Base-by-base conservation (phyloP, 768 basidiomycete species). In the Pleurotus platypus region DNA sequence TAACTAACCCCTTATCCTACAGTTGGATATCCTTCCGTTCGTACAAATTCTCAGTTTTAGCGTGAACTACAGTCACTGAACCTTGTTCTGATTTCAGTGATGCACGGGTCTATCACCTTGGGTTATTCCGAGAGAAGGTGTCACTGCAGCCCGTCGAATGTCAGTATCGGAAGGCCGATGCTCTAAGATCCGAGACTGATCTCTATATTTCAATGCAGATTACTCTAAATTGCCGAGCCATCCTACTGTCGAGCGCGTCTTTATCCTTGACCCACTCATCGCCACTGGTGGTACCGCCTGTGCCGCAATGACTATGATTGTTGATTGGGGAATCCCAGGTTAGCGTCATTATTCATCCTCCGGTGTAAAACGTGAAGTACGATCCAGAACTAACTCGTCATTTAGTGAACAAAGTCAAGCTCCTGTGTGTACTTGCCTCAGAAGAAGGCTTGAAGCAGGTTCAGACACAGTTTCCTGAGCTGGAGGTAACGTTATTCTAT, bases 271-370 rank as follows among this genome's bases (percentile, higher is more conserved):
- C 63, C 96, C 96, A 15, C 73, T 98, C 30, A 87, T 98, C 64
- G 96, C 96, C 0, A 98, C 96, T 2, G 96, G 94, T 51, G 91
- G 93, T 9, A 98, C 96, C 3, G 93, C 91, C 2, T 80, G 82
- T 60, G 94, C 96, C 15, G 95, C 95, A 7, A 69, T 98, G 56
- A 66, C 80, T 50, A 98, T 97, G 92, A 79, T 96, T 53, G 63
- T 78, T 1, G 92, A 92, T 55, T 92, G 90, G 91, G 90, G 91
- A 26, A 78, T 92, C 62, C 77, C 86, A 13, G 58, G 91, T 90
- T 62, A 60, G 80, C 9, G 1, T 2, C 38, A 20, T 35, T 35
- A 30, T 35, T 9, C 24, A 26, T 26, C 30, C 30, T 35, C 7
- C 11, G 9, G 8, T 11, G 4, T 35, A 7, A 12, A 18, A 43